A percentile compares a stretch with the other conserved stretches of the same genome.
phyloP scores from a whole-genome alignment of 2,329 filamentous ascomycete genomes.

The Neofusicoccum parvum region DNA sequence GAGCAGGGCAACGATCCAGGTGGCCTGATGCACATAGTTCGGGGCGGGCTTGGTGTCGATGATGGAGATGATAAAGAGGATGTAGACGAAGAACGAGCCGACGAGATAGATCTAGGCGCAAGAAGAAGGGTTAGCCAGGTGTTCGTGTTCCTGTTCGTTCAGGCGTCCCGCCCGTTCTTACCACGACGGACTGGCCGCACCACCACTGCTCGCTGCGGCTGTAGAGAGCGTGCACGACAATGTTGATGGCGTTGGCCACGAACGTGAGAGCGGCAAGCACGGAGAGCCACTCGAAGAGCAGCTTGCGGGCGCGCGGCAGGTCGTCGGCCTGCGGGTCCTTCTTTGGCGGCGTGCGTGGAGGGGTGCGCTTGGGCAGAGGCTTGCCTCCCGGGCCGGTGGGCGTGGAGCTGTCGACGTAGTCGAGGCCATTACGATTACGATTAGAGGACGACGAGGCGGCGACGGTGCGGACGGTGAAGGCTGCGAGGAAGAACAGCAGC shows the following conservation, averaged over 20 bases:
- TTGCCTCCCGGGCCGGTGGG: conserved; percentile 80
- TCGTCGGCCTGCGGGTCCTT: conserved; percentile 51
- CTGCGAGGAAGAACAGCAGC: conserved; percentile 63
- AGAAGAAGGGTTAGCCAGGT: conserved; percentile 15
- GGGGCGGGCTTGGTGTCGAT: conserved; percentile 82
- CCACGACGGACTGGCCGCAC: conserved; percentile 77
- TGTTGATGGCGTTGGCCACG: conserved; percentile 70
- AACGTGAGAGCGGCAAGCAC: conserved; percentile 73
- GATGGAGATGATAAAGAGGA: conserved; percentile 82
- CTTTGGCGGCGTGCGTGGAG: conserved; percentile 45
- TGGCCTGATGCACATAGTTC: conserved; percentile 73
- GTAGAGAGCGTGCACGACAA: conserved; percentile 73
- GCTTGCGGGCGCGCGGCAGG: conserved; percentile 68
- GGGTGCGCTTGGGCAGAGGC: conserved; percentile 70
- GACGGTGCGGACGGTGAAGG: conserved; percentile 65
- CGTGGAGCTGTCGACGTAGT: conserved; percentile 41
- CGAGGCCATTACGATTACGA: conserved; percentile 31
- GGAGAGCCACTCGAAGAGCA: conserved; percentile 75
- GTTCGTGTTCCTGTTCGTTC: conserved; percentile 24
- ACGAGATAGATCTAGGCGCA: conserved; percentile 76
- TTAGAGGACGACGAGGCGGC: conserved; percentile 50
- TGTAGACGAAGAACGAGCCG: conserved; percentile 83
- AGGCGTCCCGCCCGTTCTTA: conserved; percentile 49
- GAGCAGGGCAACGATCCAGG: conserved; percentile 74
- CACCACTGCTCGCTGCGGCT: conserved; percentile 71